These are phyloP conservation scores for Globisporangium solare DNA, from an alignment of 352 stramenopile species.

Conservation along the genomic window DNA sequence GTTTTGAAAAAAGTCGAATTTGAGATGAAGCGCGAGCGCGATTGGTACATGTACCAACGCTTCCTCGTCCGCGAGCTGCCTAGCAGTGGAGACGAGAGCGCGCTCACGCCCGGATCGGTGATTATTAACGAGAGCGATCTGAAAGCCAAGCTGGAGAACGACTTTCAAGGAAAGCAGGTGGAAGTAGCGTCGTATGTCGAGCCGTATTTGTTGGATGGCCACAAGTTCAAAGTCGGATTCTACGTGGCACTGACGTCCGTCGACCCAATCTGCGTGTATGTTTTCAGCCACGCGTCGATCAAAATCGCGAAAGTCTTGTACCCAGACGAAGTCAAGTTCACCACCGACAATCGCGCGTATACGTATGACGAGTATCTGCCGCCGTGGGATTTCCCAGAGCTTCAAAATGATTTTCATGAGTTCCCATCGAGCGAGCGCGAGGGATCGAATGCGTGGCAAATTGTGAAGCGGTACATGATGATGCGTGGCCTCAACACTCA, in stretches of 20 bases:
- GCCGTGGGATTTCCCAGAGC: constrained; percentile 67
- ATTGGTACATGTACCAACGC: constrained; percentile 52
- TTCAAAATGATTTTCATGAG: constrained; percentile 58
- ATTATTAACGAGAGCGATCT: constrained; percentile 51
- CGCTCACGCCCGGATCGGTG: constrained; percentile 18
- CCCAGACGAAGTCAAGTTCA: constrained; percentile 30
- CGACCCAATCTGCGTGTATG: constrained; percentile 81
- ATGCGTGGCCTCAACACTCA: constrained; percentile 56
- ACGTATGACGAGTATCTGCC: constrained; percentile 65
- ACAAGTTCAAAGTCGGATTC: constrained; percentile 87
- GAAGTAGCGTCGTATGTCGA: constrained; percentile 78
- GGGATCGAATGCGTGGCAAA: constrained; percentile 63
- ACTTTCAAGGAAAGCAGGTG: constrained; percentile 49
- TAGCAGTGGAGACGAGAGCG: constrained; percentile 27
- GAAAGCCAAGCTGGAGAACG: constrained; percentile 28
- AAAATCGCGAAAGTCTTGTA: constrained; percentile 71
- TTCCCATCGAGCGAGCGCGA: constrained; percentile 43
- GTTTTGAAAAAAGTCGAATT: constrained; percentile 44
- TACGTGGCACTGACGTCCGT: constrained; percentile 84
- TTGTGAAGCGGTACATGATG: constrained; percentile 63
- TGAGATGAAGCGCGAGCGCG: constrained; percentile 44
- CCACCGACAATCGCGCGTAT: constrained; percentile 43
- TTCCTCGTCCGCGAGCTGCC: constrained; percentile 53
- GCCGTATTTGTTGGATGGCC: constrained; percentile 77
- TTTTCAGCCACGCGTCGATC: constrained; percentile 71